Conservation (phyloP, 371 early-diverging fungal species). For the Synchytrium microbalum region DNA sequence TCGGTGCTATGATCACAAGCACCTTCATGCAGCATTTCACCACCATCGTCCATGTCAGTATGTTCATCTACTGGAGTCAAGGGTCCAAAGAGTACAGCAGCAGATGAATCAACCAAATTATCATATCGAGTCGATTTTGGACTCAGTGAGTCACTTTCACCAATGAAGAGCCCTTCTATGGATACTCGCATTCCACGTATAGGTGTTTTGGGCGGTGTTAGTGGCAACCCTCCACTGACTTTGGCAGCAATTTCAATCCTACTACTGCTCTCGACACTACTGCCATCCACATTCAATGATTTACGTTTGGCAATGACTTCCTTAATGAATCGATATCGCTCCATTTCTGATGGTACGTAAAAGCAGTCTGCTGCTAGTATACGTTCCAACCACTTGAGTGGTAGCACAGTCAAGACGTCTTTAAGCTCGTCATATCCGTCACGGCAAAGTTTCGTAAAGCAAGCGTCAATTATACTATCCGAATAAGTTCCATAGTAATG, state of each 20-base stretch:
- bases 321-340: slow-evolving; percentile 46
- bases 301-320: slow-evolving; percentile 29
- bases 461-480: slow-evolving; percentile 48
- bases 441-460: slow-evolving; percentile 51
- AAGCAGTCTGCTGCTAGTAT: slow-evolving; percentile 57
- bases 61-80: background rate
- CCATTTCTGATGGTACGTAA: slow-evolving; percentile 54
- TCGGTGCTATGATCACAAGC: no score
- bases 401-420: slow-evolving; percentile 29
- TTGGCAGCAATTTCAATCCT: no score
- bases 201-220: background rate
- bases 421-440: slow-evolving; percentile 38
- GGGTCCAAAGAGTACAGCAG: background rate
- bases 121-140: background rate
- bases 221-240: no score
- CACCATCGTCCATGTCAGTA: no score
- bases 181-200: background rate
- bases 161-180: no score
- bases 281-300: background rate
- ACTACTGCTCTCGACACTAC: background rate
- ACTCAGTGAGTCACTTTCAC: background rate
- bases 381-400: slow-evolving; percentile 46
- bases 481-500: slow-evolving; percentile 44
- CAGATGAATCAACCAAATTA: background rate
- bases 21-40: no score